Base-by-base conservation (phyloP, 2,329 filamentous ascomycete species). In the Neonectria magnoliae region DNA sequence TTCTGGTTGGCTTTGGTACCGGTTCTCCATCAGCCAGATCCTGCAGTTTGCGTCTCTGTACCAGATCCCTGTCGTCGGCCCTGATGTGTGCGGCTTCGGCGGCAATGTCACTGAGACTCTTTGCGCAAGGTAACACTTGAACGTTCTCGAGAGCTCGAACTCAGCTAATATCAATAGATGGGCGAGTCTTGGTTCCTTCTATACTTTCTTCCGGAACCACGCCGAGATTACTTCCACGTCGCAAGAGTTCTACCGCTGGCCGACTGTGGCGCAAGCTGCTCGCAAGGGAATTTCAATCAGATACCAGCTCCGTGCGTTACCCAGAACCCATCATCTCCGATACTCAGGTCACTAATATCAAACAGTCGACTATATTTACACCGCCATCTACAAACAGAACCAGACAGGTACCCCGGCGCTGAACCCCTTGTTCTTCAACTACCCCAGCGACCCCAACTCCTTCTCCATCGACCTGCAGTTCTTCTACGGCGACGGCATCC, bases 41-140 rank as follows among this genome's bases (percentile, higher is more conserved):
- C 76, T 91, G 31, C 82, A 84, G 2, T 91, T 91, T 56, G 83
- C 87, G 0, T 82, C 88, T 5, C 82, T 92, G 62, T 92, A 89
- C 78, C 90, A 92, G 69, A 76, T 92, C 1, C 89, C 90, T 10
- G 89, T 92, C 84, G 87, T 87, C 0, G 90, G 90, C 13, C 84
- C 87, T 3, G 93, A 97, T 64, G 90, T 94, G 0, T 97, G 93
- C 72, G 93, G 93, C 0, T 97, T 91, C 73, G 90, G 83, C 11
- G 84, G 82, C 14, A 85, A 91, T 71, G 89, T 65, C 0, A 73
- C 69, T 0, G 71, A 73, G 31, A 71, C 67, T 0, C 71, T 73
- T 1, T 73, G 71, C 1, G 71, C 71, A 0, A 58, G 67, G 65
- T 69, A 62, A 47, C 25, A 11, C 1, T 3, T 48, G 9, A 2